phyloP scores from a whole-genome alignment of 2,329 filamentous ascomycete species.

The Botrytis porri region DNA sequence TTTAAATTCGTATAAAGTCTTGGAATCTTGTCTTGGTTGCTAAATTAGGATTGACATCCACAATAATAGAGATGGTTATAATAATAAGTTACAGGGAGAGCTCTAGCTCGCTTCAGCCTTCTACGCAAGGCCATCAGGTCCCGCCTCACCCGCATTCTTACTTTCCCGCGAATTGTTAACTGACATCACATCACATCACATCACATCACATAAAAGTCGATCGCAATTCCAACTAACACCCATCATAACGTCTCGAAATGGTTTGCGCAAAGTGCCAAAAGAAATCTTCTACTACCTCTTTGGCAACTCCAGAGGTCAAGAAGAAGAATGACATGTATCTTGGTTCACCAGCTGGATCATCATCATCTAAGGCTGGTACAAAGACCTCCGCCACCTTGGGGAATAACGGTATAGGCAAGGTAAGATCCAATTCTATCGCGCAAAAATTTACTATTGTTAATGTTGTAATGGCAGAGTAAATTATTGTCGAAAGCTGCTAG shows the following conservation, averaged over 20 bases:
- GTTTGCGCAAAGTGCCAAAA: constrained; percentile 65
- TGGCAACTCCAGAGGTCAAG: constrained; percentile 63
- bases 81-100: constrained; percentile 6
- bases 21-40: constrained; percentile 11
- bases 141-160: constrained; percentile 6
- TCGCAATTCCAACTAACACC: constrained; percentile 13
- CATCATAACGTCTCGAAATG: constrained; percentile 44
- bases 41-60: constrained; percentile 20
- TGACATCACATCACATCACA: constrained; percentile 20
- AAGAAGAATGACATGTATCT: constrained; percentile 68
- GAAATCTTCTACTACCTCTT: constrained; percentile 55
- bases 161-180: constrained; percentile 10
- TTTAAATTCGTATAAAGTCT: constrained; percentile 18
- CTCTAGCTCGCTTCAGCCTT: constrained; percentile 16
- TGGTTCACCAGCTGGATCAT: constrained; percentile 51
- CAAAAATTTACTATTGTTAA: neutral
- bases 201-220: constrained; percentile 21
- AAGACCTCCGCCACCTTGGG: constrained; percentile 54
- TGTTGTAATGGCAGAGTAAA: constrained; percentile 51
- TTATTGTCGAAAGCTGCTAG: constrained; percentile 61
- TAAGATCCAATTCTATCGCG: constrained; percentile 33
- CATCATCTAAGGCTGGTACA: constrained; percentile 42
- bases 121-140: constrained; percentile 1
- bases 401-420: constrained; percentile 58
- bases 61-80: constrained; percentile 4